Percentiles rank a stretch among this genome's conserved stretches.
These are phyloP conservation scores for Graphilbum sp. DNA, from an alignment of 2,329 filamentous ascomycete genomes.

Conservation along the genomic window DNA sequence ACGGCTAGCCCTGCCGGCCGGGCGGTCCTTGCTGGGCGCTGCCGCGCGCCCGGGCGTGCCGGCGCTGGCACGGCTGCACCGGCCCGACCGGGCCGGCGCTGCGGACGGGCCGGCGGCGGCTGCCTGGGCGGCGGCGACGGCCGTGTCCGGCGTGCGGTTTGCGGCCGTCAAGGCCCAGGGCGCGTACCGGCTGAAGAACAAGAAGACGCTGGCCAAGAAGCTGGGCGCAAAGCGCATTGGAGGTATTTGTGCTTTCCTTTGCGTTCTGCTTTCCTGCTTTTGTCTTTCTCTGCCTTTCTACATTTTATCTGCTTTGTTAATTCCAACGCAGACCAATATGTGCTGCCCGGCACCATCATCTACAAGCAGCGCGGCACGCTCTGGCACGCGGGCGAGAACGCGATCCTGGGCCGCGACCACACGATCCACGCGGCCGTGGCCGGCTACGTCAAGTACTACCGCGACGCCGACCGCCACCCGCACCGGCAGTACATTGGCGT, in stretches of 20 bases:
- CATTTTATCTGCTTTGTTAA: too few species aligned
- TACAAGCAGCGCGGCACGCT: slow-evolving; percentile 90
- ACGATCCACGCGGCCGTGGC: slow-evolving; percentile 76
- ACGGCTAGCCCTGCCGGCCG: not conserved
- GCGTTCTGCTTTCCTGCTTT: not conserved
- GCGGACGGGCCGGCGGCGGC: too few species aligned
- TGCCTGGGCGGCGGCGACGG: slow-evolving; percentile 16
- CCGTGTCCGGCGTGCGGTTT: slow-evolving; percentile 24
- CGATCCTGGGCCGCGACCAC: slow-evolving; percentile 87
- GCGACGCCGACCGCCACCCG: slow-evolving; percentile 66
- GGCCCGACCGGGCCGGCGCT: too few species aligned
- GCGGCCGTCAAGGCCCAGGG: slow-evolving; percentile 49
- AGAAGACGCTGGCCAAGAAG: slow-evolving; percentile 56
- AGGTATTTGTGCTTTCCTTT: slow-evolving; percentile 32
- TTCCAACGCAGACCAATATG: slow-evolving; percentile 85
- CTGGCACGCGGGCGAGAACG: slow-evolving; percentile 94
- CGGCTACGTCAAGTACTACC: slow-evolving; percentile 95
- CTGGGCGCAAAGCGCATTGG: slow-evolving; percentile 86
- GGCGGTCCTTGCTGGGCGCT: not conserved
- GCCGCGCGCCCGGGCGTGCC: too few species aligned
- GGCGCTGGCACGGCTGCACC: too few species aligned
- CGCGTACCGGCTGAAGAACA: slow-evolving; percentile 47
- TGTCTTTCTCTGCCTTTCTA: too few species aligned
- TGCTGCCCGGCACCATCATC: slow-evolving; percentile 92
- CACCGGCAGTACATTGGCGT: slow-evolving; percentile 91